Conservation (phyloP, 2,329 filamentous ascomycete species). For the Fusarium sp. region DNA sequence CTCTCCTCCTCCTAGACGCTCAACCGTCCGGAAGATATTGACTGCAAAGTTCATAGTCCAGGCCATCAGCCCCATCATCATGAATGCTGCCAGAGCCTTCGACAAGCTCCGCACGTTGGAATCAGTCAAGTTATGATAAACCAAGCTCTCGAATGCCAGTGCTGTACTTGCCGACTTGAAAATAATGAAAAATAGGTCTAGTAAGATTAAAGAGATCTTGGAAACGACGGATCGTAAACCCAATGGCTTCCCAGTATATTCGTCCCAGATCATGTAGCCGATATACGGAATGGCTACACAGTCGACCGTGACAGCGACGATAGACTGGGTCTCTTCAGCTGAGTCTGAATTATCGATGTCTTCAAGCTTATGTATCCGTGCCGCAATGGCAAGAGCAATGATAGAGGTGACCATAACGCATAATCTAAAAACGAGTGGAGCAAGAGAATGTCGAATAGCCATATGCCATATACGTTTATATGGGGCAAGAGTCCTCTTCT, state of each 20-base stretch:
- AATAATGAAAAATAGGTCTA: constrained; percentile 96
- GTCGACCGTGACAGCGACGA: constrained; percentile 91
- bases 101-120: constrained; percentile 61
- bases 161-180: constrained; percentile 95
- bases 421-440: constrained; percentile 84
- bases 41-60: constrained; percentile 92
- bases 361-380: constrained; percentile 73
- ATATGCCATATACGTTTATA: constrained; percentile 71
- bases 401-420: constrained; percentile 85
- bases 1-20: constrained; percentile 66
- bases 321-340: constrained; percentile 76
- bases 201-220: constrained; percentile 88
- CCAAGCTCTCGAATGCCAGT: constrained; percentile 85
- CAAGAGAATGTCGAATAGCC: constrained; percentile 81
- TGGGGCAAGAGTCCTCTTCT: constrained; percentile 46
- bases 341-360: constrained; percentile 52
- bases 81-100: constrained; percentile 77
- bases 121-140: constrained; percentile 59
- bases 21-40: constrained; percentile 77
- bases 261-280: constrained; percentile 93
- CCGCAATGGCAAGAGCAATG: constrained; percentile 80
- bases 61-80: constrained; percentile 83
- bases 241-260: constrained; percentile 93
- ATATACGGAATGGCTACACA: constrained; percentile 89
- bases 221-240: constrained; percentile 83